Conservation (phyloP, 1,139 yeast species). For the Williopsis jadinii region DNA sequence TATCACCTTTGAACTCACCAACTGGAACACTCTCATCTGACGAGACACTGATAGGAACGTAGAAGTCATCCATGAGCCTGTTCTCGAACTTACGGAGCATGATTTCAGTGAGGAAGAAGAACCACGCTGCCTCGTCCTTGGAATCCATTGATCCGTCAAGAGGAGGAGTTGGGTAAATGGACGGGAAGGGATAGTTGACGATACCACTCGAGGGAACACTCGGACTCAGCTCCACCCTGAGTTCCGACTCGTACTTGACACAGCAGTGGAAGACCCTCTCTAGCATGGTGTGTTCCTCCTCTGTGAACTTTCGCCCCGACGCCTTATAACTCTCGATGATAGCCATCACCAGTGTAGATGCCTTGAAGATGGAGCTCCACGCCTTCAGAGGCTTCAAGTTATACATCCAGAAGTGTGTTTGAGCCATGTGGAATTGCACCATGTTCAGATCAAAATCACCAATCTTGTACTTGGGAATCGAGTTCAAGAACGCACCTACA, state of each 20-base stretch:
- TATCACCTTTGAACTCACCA: slow-evolving; percentile 11
- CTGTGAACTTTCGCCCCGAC: slow-evolving; percentile 28
- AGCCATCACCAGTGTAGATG: slow-evolving; percentile 19
- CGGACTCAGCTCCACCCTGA: slow-evolving; percentile 39
- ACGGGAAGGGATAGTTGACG: slow-evolving; percentile 34
- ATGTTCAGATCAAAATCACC: slow-evolving; percentile 9
- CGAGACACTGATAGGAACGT: slow-evolving; percentile 8
- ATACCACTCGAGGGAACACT: slow-evolving; percentile 37
- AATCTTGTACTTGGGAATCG: slow-evolving; percentile 9
- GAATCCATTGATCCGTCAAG: slow-evolving; percentile 29
- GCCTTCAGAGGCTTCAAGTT: slow-evolving; percentile 35
- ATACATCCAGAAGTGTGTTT: slow-evolving; percentile 33
- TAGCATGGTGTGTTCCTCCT: slow-evolving; percentile 22
- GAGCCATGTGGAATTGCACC: slow-evolving; percentile 29
- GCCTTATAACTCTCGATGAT: slow-evolving; percentile 24
- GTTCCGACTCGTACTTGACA: slow-evolving; percentile 39
- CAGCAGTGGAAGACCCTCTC: slow-evolving; percentile 42
- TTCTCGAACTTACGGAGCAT: slow-evolving; percentile 43
- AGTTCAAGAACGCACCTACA: slow-evolving; percentile 10
- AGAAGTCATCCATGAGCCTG: slow-evolving; percentile 35
- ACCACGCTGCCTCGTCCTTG: slow-evolving; percentile 35
- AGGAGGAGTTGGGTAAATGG: slow-evolving; percentile 37
- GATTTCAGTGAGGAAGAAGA: slow-evolving; percentile 41
- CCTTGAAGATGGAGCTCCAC: slow-evolving; percentile 27
- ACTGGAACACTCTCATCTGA: slow-evolving; percentile 3